Evolutionary conservation across 805 yeast species (phyloP).

Genomic region (Candida silvatica): DNA sequence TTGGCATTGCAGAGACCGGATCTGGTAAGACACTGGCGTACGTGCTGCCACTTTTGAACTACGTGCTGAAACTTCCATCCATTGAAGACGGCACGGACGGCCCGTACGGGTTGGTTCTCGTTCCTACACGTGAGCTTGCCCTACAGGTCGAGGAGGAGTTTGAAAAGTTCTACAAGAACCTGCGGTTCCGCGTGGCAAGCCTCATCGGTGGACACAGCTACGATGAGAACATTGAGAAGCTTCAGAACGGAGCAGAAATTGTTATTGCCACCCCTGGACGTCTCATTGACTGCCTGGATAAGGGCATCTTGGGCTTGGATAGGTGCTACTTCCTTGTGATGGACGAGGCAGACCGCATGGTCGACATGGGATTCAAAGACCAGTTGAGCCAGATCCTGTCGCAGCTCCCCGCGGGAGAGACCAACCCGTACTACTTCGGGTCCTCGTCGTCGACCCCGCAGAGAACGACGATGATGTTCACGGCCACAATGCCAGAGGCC

Average conservation of each 20-base stretch:
- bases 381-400: conserved; percentile 57
- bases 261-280: conserved; percentile 95
- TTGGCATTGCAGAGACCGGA: conserved; percentile 95
- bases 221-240: conserved; percentile 56
- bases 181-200: conserved; percentile 44
- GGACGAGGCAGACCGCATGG: conserved; percentile 96
- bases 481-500: conserved; percentile 82
- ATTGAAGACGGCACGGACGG: conserved; percentile 48
- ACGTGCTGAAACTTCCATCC: conserved; percentile 38
- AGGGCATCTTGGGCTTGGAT: conserved; percentile 50
- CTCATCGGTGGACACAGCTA: conserved; percentile 88
- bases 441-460: conserved; percentile 22
- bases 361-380: conserved; percentile 88
- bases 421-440: conserved; percentile 27
- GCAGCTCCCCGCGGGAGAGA: conserved; percentile 39
- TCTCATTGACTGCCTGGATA: conserved; percentile 68
- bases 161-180: conserved; percentile 16
- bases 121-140: conserved; percentile 93
- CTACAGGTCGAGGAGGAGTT: conserved; percentile 74
- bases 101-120: conserved; percentile 67
- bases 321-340: conserved; percentile 63
- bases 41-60: conserved; percentile 60
- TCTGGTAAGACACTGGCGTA: conserved; percentile 91
- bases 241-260: conserved; percentile 62
- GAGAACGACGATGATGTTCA: conserved; percentile 79